Evolutionary conservation across 371 early-diverging fungal genomes (phyloP).

Genomic region (Phascolomyces articulosus): DNA sequence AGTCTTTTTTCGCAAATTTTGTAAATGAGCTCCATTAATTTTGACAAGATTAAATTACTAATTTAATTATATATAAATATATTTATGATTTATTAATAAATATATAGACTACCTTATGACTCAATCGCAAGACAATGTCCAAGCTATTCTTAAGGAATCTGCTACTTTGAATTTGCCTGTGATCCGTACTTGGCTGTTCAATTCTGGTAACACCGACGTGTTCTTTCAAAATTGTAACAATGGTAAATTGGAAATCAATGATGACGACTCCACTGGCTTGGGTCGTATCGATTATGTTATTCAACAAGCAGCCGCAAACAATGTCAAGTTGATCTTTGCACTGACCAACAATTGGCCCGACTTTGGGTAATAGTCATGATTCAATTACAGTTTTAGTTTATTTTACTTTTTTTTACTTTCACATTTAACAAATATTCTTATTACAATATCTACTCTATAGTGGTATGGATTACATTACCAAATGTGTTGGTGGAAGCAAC

Average conservation of each 20-base stretch:
- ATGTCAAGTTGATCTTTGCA: slow-evolving; percentile 14
- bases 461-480: slow-evolving; percentile 11
- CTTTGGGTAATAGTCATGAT: slow-evolving; percentile 2
- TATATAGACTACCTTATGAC: slow-evolving; percentile 11
- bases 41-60: no score
- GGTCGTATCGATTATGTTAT: slow-evolving; percentile 14
- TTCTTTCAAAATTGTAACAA: slow-evolving; percentile 7
- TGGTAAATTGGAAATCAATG: slow-evolving; percentile 6
- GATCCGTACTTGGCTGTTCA: slow-evolving; percentile 16
- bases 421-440: background rate
- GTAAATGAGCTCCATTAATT: no score
- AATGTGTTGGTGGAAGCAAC: slow-evolving; percentile 4
- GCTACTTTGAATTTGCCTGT: background rate
- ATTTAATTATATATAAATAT: no score
- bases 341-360: slow-evolving; percentile 13
- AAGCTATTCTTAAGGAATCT: background rate
- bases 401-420: background rate
- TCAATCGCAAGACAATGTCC: background rate
- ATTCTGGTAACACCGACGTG: background rate
- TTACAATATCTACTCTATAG: slow-evolving; percentile 1
- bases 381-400: background rate
- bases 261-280: slow-evolving; percentile 5
- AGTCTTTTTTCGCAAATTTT: no score
- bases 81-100: background rate
- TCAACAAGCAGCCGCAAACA: slow-evolving; percentile 6